Evolutionary conservation across 1,284 basidiomycete species (phyloP).

Genomic region (Phellinidium pouzarii): DNA sequence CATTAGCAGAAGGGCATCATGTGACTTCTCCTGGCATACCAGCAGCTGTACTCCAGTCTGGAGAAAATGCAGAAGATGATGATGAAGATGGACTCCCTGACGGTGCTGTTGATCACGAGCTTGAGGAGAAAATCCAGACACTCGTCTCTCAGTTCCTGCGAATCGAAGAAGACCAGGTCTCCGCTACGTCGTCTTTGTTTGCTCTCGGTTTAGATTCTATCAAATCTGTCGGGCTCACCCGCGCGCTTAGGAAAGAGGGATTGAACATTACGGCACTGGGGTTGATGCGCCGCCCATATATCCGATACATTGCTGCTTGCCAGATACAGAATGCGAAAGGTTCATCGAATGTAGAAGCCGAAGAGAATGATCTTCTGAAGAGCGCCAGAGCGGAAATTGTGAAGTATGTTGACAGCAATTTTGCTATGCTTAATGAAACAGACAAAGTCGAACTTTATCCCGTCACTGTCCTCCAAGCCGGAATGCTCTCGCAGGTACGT

Average conservation of each 20-base stretch:
- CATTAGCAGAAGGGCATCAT: slow-evolving; percentile 11
- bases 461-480: slow-evolving; percentile 40
- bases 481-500: slow-evolving; percentile 45
- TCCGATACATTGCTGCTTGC: slow-evolving; percentile 21
- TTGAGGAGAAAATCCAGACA: slow-evolving; percentile 22
- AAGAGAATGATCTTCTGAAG: slow-evolving; percentile 7
- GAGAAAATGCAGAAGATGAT: neutral
- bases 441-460: slow-evolving; percentile 35
- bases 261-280: slow-evolving; percentile 30
- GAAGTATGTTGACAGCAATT: slow-evolving; percentile 20
- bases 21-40: neutral
- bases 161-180: slow-evolving; percentile 26
- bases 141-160: slow-evolving; percentile 34
- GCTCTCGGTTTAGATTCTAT: slow-evolving; percentile 45
- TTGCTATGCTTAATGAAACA: slow-evolving; percentile 25
- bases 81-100: neutral
- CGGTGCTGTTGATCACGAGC: slow-evolving; percentile 2
- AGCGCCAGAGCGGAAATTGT: slow-evolving; percentile 10
- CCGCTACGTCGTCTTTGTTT: slow-evolving; percentile 33
- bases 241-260: slow-evolving; percentile 29
- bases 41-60: neutral
- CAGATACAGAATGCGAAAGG: slow-evolving; percentile 1
- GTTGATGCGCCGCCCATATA: slow-evolving; percentile 28
- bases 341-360: neutral
- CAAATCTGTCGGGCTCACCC: slow-evolving; percentile 38